phyloP scores from a whole-genome alignment of 169 alveolate species.

The Eimeria necatrix region DNA sequence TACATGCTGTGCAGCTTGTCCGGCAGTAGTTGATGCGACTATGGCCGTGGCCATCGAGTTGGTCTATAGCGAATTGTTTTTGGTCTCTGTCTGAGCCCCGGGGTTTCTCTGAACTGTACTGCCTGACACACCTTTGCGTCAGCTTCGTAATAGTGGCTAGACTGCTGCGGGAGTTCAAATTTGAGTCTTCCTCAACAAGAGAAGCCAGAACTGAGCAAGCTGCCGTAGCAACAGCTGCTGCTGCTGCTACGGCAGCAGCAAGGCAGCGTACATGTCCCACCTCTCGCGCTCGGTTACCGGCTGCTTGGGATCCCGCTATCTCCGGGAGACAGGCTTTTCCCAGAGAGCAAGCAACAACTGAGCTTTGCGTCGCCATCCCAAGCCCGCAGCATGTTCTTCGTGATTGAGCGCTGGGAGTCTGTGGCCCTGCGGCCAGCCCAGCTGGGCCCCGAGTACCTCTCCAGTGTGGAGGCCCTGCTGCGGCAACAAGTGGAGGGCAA shows the following conservation, averaged over 20 bases:
- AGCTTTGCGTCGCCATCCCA: background rate
- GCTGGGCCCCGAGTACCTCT: constrained; percentile 94
- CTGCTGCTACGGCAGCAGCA: constrained; percentile 44
- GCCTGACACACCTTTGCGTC: too few species aligned
- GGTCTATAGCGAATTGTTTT: too few species aligned
- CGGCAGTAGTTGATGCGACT: too few species aligned
- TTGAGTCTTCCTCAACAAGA: too few species aligned
- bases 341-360: background rate
- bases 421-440: constrained; percentile 93
- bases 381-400: constrained; percentile 89
- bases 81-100: too few species aligned
- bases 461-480: constrained; percentile 92
- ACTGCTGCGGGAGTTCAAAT: too few species aligned
- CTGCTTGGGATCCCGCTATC: background rate
- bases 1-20: too few species aligned
- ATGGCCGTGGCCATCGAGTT: too few species aligned
- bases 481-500: constrained; percentile 94
- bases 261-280: background rate
- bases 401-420: constrained; percentile 94
- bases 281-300: background rate
- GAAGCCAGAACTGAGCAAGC: too few species aligned
- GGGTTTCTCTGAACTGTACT: too few species aligned
- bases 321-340: background rate
- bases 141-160: too few species aligned
- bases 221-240: constrained; percentile 22